Base-by-base conservation (phyloP, 495 filamentous ascomycete species). In the Penicillium riverlandense region DNA sequence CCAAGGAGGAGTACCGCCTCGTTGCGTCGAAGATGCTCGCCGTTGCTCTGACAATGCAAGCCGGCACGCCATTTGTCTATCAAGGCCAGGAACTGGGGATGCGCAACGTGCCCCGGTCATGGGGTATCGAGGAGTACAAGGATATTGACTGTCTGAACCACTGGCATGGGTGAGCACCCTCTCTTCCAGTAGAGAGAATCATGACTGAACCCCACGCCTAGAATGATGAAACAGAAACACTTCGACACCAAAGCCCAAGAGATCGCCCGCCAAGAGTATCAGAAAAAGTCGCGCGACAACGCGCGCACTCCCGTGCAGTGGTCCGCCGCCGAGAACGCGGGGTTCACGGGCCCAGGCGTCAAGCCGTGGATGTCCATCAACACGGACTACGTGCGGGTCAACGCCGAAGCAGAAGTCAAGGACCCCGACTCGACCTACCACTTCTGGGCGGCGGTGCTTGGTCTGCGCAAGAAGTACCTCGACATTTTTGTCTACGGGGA, bases 21-120 rank as follows among this genome's bases (percentile, higher is more conserved):
- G 38, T 63, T 4, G 66, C 72, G 1, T 76, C 77, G 0, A 88
- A 88, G 60, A 73, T 84, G 65, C 57, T 89, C 33, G 78, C 80
- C 0, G 67, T 82, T 13, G 68, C 79, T 54, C 59, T 83, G 52
- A 67, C 69, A 4, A 55, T 82, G 16, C 59, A 84, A 46, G 76
- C 74, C 3, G 86, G 86, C 2, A 87, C 85, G 0, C 68, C 84
- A 1, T 90, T 85, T 55, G 54, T 88, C 6, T 88, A 85, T 48
- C 84, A 90, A 50, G 86, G 86, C 8, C 82, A 90, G 52, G 85
- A 90, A 49, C 61, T 90, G 11, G 86, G 83, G 1, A 87, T 88
- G 79, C 70, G 74, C 29, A 88, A 90, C 54, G 74, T 85, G 16
- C 83, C 86, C 0, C 47, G 54, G 4, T 51, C 66, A 12, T 88